These are phyloP conservation scores for Ceratobasidium sp. DNA, from an alignment of 1,284 basidiomycete genomes.

Conservation along the genomic window DNA sequence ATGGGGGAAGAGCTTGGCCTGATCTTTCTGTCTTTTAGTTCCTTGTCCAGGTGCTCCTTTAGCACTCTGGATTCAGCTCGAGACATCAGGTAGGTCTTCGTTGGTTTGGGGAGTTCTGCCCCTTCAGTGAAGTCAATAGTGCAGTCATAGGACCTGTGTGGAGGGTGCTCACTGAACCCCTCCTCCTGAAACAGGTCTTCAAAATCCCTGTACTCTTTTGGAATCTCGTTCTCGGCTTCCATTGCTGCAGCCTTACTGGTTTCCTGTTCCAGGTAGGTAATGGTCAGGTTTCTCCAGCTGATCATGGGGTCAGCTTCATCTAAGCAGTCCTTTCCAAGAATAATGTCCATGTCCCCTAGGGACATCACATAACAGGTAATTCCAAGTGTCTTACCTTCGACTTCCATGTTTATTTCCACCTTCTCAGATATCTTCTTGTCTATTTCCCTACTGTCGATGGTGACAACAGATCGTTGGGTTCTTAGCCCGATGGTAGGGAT, in stretches of 20 bases:
- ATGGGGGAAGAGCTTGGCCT: no score
- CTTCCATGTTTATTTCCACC: background rate
- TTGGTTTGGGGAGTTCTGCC: background rate
- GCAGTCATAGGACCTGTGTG: constrained; percentile 4
- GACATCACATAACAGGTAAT: background rate
- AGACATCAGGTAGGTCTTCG: no score
- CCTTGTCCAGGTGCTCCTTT: no score
- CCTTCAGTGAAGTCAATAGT: constrained; percentile 5
- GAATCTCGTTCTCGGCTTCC: no score
- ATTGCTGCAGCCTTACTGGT: no score
- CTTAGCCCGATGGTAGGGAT: background rate
- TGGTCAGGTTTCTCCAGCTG: background rate
- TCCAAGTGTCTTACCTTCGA: background rate
- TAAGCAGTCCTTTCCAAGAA: background rate
- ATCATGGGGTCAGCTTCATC: background rate
- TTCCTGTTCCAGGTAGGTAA: background rate
- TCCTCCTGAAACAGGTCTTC: background rate
- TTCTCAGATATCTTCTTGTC: background rate
- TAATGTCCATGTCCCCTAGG: background rate
- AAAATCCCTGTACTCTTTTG: background rate
- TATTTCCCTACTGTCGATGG: background rate
- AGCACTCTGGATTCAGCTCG: no score
- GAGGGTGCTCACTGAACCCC: no score
- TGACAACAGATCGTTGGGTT: background rate
- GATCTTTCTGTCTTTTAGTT: no score